Base-by-base conservation (phyloP, 73 alveolate species). In the Uronychia setigera region DNA sequence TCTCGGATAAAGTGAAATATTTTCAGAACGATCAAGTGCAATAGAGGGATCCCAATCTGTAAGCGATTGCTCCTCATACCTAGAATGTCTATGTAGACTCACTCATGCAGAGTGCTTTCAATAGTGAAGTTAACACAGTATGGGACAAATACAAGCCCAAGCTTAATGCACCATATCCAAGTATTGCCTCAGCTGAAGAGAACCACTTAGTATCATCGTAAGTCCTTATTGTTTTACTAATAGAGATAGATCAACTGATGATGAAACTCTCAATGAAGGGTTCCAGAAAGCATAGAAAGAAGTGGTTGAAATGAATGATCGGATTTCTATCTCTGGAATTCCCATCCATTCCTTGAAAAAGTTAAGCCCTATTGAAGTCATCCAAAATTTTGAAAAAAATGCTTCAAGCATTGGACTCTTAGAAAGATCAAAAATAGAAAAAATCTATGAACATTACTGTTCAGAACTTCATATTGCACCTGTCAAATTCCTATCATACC, bases 401-500 rank as follows among this genome's bases (percentile, higher is more conserved):
- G 88, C 80, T n/a, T 34, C 58, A 58, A 26, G 78, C 27, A 27
- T 33, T 29, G 59, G 80, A 59, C 27, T 76, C 30, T 60, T 86
- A 1, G 75, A 86, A n/a, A 46, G 75, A 27, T 74, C 76, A 27
- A 35, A 78, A 33, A 79, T 86, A 25, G 82, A 58, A 14, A 79
- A 86, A 35, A 86, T 86, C 14, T 86, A 60, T 33, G 75, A 84
- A 30, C 82, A 31, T 14, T 86, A 77, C 77, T 79, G 88, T 27
- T 31, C 78, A 32, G 92, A 86, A 86, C 33, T 86, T 31, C 60
- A 79, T 26, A 86, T 75, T 1, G 88, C 86, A 0, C 93, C 93
- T 26, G 87, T 87, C 19, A 87, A 87, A 32, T 87, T 87, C 80
- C 89, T 87, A 1, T 58, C 80, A 46, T 67, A 87, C 46, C 32